Percentiles rank a stretch among this genome's conserved stretches.
Evolutionary conservation across 176 grass and related monocot species (phyloP).

Genomic region (Phoenix roebelenii): DNA sequence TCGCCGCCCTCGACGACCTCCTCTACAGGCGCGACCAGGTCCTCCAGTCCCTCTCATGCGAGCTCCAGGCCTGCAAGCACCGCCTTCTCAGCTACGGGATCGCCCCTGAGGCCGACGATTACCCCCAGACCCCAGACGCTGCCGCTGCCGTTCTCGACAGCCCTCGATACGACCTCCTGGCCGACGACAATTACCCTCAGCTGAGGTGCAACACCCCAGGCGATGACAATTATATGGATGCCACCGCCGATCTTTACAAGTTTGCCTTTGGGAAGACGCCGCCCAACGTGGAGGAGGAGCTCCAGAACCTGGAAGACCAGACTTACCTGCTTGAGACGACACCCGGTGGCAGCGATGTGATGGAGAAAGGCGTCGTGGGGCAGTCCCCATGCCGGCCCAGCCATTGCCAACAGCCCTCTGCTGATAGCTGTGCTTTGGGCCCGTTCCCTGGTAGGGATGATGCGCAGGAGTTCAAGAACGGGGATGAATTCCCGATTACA

Average conservation of each 20-base stretch:
- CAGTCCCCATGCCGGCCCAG: background rate
- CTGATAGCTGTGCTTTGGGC: too few relatives aligned
- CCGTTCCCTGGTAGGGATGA: background rate
- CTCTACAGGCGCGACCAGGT: conserved; percentile 47
- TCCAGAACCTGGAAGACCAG: conserved; percentile 6
- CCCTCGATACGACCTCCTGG: conserved; percentile 16
- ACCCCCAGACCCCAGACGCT: conserved; percentile 2
- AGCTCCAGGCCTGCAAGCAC: conserved; percentile 39
- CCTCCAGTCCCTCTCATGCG: conserved; percentile 25
- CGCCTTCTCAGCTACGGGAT: conserved; percentile 51
- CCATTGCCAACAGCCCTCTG: too few relatives aligned
- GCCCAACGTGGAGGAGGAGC: background rate
- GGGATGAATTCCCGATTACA: conserved; percentile 19
- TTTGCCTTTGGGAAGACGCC: conserved; percentile 1
- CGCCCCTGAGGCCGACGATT: conserved; percentile 30
- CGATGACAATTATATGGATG: background rate
- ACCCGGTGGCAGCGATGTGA: background rate
- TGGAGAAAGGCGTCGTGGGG: conserved; percentile 10
- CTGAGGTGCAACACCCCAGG: conserved; percentile 4
- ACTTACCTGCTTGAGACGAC: conserved; percentile 7
- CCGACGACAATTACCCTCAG: conserved; percentile 1
- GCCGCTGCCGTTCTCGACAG: background rate
- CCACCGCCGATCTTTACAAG: conserved; percentile 6
- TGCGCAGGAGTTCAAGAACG: background rate
- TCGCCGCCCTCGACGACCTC: conserved; percentile 46